Evolutionary conservation across 805 yeast genomes (phyloP).

Genomic region (Saturnispora halmiae): DNA sequence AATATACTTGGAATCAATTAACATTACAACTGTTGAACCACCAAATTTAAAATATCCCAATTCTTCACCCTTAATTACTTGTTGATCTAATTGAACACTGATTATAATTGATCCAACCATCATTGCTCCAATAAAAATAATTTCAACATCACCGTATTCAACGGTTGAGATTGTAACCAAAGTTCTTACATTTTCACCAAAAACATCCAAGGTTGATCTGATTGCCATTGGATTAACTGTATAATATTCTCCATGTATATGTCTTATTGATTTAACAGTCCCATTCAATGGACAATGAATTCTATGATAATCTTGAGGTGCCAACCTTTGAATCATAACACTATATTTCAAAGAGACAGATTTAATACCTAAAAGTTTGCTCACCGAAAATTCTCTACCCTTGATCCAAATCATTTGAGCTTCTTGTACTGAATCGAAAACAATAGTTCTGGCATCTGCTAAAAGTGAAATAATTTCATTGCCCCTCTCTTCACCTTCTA

Average conservation of each 20-base stretch:
- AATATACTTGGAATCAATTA: constrained; percentile 46
- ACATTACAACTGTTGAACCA: constrained; percentile 73
- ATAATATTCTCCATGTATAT: constrained; percentile 82
- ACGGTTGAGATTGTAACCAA: constrained; percentile 67
- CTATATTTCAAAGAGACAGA: constrained; percentile 30
- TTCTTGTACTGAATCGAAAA: constrained; percentile 45
- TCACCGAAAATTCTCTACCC: constrained; percentile 64
- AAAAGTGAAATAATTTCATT: constrained; percentile 55
- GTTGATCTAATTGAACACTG: constrained; percentile 53
- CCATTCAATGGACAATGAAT: constrained; percentile 88
- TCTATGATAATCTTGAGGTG: constrained; percentile 96
- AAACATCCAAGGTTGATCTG: constrained; percentile 79
- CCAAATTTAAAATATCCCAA: constrained; percentile 95
- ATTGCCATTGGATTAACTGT: constrained; percentile 98
- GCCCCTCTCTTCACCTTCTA: constrained; percentile 45
- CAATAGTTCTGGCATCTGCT: constrained; percentile 82
- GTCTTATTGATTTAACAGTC: constrained; percentile 49
- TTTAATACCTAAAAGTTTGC: constrained; percentile 35
- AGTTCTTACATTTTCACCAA: constrained; percentile 81
- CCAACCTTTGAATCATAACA: constrained; percentile 74
- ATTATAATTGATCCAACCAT: constrained; percentile 91
- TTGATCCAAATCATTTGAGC: constrained; percentile 87
- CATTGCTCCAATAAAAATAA: constrained; percentile 93
- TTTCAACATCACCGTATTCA: constrained; percentile 67
- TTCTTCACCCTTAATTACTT: constrained; percentile 64